Base-by-base conservation (phyloP, 192 early-diverging fungal species). In the Funneliformis geosporum region DNA sequence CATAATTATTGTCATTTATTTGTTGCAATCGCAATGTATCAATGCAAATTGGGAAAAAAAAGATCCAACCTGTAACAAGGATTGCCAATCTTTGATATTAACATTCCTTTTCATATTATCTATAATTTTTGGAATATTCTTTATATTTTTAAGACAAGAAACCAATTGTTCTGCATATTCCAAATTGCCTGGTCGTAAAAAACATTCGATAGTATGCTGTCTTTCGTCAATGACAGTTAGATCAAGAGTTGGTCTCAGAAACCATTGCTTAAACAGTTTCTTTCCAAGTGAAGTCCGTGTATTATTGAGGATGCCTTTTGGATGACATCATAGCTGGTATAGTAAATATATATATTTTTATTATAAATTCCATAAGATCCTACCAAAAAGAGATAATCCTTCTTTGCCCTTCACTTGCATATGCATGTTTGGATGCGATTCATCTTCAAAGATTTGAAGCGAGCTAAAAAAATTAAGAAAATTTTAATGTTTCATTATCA, bases 361-460 rank as follows among this genome's bases (percentile, higher is more conserved):
- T 7, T 18, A 25, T 14, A 39, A 65, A 38, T 55, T 9, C 18
- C 71, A 33, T 55, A 25, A 62, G 6, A 5, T 75, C 83, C 69
- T 86, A 95, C 93, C 91, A 80, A 91, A 95, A 9, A 96, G 78
- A 0, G 94, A 95, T 8, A 90, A 80, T 1, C 93, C 90, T 79
- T 94, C 94, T 82, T 91, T 90, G 21, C 82, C 80, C 38, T 81
- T 89, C 5, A 85, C 85, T 60, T 85, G 87, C 75, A 82, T 88
- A 80, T 94, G 93, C 87, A 94, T 93, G 73, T 90, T 95, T n/a
- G 95, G 95, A 73, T 97, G 95, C 1, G 88, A 81, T 70, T 93
- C 91, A 28, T 89, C 82, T 55, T 91, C 86, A 78, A 97, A 95
- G 16, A 97, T 89, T 65, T 92, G 89, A 6, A 97, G 82, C 12